These are phyloP conservation scores for Clonostachys solani DNA, from an alignment of 2,329 filamentous ascomycete species.

Conservation along the genomic window DNA sequence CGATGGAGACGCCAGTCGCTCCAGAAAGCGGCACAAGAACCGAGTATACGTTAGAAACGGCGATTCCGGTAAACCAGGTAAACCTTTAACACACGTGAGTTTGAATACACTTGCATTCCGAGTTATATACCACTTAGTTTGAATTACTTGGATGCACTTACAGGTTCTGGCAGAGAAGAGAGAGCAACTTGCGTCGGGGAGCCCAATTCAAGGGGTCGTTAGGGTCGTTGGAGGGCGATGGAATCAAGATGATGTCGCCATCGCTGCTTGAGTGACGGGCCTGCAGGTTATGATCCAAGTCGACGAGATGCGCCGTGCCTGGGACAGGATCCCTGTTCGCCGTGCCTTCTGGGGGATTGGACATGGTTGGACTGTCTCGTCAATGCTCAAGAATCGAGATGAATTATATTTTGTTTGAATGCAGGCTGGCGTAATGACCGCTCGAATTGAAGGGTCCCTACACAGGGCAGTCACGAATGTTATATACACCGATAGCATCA, in stretches of 20 bases:
- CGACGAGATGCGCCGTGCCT: slow-evolving; percentile 34
- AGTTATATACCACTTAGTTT: not conserved
- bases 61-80: slow-evolving; percentile 33
- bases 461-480: too few species aligned
- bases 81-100: slow-evolving; percentile 15
- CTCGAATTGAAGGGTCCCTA: too few species aligned
- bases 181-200: slow-evolving; percentile 28
- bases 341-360: too few species aligned
- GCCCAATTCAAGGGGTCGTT: slow-evolving; percentile 51
- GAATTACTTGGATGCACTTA: slow-evolving; percentile 7
- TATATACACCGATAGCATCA: too few species aligned
- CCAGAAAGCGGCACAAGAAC: slow-evolving; percentile 27
- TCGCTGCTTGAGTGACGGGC: slow-evolving; percentile 19
- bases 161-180: slow-evolving; percentile 19
- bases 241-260: slow-evolving; percentile 41
- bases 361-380: too few species aligned
- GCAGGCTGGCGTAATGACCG: too few species aligned
- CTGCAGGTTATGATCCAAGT: slow-evolving; percentile 23
- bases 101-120: too few species aligned
- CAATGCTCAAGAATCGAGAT: too few species aligned
- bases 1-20: slow-evolving; percentile 21
- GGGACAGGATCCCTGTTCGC: slow-evolving; percentile 13
- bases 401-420: too few species aligned
- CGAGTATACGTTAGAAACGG: slow-evolving; percentile 30
- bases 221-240: slow-evolving; percentile 46